Conservation (phyloP, 331 rosid species). For the Rosa hybrid region DNA sequence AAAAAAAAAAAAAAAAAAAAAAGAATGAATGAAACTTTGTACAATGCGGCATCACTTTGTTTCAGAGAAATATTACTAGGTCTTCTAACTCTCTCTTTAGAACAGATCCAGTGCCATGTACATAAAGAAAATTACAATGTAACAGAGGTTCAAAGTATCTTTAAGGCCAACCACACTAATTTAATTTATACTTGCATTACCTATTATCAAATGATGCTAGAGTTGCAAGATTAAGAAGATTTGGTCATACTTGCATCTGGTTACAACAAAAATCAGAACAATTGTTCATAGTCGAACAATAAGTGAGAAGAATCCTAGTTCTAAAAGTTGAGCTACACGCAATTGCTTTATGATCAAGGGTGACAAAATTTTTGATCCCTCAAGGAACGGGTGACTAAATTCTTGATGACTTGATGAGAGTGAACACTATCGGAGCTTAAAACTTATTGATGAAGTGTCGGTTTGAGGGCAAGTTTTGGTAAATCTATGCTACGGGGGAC, state of each 20-base stretch:
- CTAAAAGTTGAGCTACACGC: neutral
- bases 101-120: slow-evolving; percentile 10
- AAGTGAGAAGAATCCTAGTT: neutral
- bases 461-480: neutral
- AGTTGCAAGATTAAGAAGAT: neutral
- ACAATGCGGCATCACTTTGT: slow-evolving; percentile 9
- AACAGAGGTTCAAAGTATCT: neutral
- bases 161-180: neutral
- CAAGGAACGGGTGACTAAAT: neutral
- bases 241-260: neutral
- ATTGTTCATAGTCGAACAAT: neutral
- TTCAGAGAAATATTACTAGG: neutral
- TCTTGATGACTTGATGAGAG: neutral
- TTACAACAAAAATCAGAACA: neutral
- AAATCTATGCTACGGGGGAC: neutral
- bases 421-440: no score
- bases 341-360: neutral
- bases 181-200: neutral
- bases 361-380: neutral
- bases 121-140: neutral
- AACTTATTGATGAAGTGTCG: neutral
- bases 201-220: neutral
- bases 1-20: no score
- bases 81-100: neutral
- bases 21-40: slow-evolving; percentile 13